A percentile compares a stretch with the other conserved stretches of the same genome.
phyloP scores from a whole-genome alignment of 257 asterid species.

The Nicotiana tomentosiformis region DNA sequence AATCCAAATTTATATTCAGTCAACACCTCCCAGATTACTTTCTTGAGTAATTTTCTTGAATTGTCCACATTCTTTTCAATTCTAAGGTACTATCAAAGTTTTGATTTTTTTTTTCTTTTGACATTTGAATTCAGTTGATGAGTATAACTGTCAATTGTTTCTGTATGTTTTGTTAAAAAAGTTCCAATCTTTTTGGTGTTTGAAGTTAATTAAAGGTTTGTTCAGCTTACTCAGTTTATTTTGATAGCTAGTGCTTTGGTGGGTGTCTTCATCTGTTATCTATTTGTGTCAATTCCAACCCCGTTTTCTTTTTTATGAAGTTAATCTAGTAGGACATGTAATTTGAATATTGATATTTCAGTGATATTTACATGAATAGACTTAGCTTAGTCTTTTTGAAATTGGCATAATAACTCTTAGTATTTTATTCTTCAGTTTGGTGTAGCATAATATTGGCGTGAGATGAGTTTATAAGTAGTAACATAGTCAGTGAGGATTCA shows the following conservation, averaged over 20 bases:
- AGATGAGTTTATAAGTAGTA: no score
- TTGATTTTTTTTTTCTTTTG: not conserved
- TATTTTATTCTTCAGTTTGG: not conserved
- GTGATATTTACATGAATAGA: not conserved
- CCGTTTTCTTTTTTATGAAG: not conserved
- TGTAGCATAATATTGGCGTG: not conserved
- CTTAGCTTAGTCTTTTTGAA: not conserved
- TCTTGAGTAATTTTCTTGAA: not conserved
- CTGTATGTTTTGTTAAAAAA: not conserved
- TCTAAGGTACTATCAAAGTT: not conserved
- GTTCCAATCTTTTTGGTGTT: not conserved
- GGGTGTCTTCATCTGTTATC: not conserved
- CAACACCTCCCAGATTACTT: not conserved
- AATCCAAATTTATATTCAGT: not conserved
- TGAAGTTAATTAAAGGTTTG: not conserved
- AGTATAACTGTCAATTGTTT: not conserved
- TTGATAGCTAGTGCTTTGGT: not conserved
- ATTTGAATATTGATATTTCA: not conserved
- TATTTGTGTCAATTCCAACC: not conserved
- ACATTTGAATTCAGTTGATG: not conserved
- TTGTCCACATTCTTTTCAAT: not conserved
- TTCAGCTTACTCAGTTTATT: not conserved
- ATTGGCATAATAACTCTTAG: not conserved
- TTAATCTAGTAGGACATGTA: not conserved
- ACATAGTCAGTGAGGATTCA: no score